These are phyloP conservation scores for Daldinia bambusicola DNA, from an alignment of 495 filamentous ascomycete species.

Conservation along the genomic window DNA sequence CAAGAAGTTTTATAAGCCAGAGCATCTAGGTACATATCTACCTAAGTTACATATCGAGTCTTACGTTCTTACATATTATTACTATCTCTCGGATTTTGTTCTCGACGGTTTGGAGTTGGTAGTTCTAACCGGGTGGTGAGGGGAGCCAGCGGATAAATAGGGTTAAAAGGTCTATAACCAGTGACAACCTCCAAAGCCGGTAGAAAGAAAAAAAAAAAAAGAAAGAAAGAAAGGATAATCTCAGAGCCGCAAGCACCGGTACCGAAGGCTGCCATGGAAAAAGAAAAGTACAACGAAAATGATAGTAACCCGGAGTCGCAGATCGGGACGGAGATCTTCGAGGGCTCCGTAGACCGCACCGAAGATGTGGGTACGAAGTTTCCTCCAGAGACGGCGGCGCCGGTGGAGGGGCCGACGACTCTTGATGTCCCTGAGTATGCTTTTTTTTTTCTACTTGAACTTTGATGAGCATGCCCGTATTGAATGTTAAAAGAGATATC, in stretches of 20 bases:
- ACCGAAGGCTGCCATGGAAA: slow-evolving; percentile 3
- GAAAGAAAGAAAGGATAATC: neutral
- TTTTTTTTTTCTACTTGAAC: neutral
- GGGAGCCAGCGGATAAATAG: slow-evolving; percentile 16
- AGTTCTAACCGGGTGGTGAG: neutral
- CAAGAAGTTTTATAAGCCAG: too few species aligned
- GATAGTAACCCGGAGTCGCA: slow-evolving; percentile 18
- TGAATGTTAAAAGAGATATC: neutral
- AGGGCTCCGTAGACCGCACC: slow-evolving; percentile 21
- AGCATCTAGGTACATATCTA: too few species aligned
- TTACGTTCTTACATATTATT: neutral
- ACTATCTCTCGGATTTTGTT: neutral
- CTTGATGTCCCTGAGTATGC: slow-evolving; percentile 33
- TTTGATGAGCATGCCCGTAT: neutral
- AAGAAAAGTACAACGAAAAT: slow-evolving; percentile 24
- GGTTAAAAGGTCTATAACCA: neutral
- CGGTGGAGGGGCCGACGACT: slow-evolving; percentile 2
- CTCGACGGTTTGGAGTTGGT: neutral
- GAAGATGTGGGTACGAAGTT: slow-evolving; percentile 16
- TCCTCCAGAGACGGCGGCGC: neutral
- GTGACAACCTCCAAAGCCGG: neutral
- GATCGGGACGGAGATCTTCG: slow-evolving; percentile 15
- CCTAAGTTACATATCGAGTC: too few species aligned
- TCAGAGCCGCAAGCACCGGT: neutral
- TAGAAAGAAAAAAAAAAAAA: too few species aligned